These are phyloP conservation scores for Canavalia ensiformis DNA, from an alignment of 306 rosid species.

Conservation along the genomic window DNA sequence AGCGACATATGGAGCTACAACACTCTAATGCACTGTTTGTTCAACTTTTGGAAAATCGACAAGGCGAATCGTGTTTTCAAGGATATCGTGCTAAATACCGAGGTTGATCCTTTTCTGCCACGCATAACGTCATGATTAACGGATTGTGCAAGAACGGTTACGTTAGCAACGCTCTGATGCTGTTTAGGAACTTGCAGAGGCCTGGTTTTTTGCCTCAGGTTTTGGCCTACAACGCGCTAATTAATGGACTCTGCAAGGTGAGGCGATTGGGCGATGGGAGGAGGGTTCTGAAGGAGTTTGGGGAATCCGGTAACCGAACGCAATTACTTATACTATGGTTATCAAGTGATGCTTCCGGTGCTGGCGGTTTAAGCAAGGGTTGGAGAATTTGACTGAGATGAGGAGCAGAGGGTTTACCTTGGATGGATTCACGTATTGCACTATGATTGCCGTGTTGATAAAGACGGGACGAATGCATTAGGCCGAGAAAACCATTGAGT, in stretches of 20 bases:
- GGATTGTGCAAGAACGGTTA: constrained; percentile 77
- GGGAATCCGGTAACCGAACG: constrained; percentile 67
- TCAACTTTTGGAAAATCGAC: constrained; percentile 76
- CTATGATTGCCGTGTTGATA: constrained; percentile 68
- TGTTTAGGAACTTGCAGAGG: constrained; percentile 70
- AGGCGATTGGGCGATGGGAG: constrained; percentile 58
- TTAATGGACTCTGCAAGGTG: constrained; percentile 79
- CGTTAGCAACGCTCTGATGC: constrained; percentile 62
- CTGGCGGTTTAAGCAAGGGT: constrained; percentile 61
- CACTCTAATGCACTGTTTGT: constrained; percentile 75
- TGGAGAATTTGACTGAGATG: constrained; percentile 75
- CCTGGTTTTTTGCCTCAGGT: constrained; percentile 72
- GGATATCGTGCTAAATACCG: constrained; percentile 52
- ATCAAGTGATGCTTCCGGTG: constrained; percentile 73
- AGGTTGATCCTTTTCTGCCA: constrained; percentile 55
- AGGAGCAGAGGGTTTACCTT: constrained; percentile 67
- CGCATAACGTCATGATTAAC: constrained; percentile 72
- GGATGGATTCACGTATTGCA: constrained; percentile 83
- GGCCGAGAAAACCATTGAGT: constrained; percentile 60
- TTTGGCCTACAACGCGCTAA: constrained; percentile 72
- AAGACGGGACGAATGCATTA: constrained; percentile 71
- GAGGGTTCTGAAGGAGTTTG: constrained; percentile 63
- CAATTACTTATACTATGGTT: constrained; percentile 74
- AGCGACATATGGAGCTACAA: constrained; percentile 84
- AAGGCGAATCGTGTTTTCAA: constrained; percentile 69